Evolutionary conservation across 139 green algal genomes (phyloP).

Genomic region (Asterochloris sp.): DNA sequence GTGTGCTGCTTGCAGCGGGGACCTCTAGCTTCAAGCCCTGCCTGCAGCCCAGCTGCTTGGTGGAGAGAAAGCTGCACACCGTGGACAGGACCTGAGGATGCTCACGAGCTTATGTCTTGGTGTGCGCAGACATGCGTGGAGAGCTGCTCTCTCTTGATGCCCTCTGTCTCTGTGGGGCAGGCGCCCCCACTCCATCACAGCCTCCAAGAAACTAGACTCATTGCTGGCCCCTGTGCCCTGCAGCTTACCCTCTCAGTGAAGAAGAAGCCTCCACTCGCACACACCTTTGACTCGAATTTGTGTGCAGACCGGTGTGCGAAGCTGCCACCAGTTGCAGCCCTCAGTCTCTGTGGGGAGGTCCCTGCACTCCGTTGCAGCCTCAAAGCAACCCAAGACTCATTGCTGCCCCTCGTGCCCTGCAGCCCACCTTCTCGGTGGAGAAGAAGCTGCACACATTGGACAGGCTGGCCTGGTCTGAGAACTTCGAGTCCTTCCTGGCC

Average conservation of each 20-base stretch:
- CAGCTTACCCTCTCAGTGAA: too few relatives aligned
- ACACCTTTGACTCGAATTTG: background rate
- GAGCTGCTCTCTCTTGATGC: too few relatives aligned
- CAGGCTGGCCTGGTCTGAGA: conserved; percentile 88
- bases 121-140: too few relatives aligned
- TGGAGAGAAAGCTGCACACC: conserved; percentile 76
- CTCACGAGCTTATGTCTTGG: too few relatives aligned
- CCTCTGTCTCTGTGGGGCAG: too few relatives aligned
- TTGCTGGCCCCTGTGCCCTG: too few relatives aligned
- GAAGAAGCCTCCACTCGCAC: too few relatives aligned
- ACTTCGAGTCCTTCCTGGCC: conserved; percentile 96
- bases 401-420: background rate
- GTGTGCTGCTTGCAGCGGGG: too few relatives aligned
- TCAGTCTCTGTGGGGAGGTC: background rate
- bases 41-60: conserved; percentile 24
- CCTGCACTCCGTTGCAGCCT: background rate
- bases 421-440: conserved; percentile 36
- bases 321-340: background rate
- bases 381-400: conserved; percentile 1
- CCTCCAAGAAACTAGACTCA: too few relatives aligned
- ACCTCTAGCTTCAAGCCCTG: too few relatives aligned
- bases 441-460: conserved; percentile 89
- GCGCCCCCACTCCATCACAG: too few relatives aligned
- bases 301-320: background rate
- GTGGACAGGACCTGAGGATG: conserved; percentile 66